phyloP scores from a whole-genome alignment of 257 asterid species.

The Plectranthus barbatus region DNA sequence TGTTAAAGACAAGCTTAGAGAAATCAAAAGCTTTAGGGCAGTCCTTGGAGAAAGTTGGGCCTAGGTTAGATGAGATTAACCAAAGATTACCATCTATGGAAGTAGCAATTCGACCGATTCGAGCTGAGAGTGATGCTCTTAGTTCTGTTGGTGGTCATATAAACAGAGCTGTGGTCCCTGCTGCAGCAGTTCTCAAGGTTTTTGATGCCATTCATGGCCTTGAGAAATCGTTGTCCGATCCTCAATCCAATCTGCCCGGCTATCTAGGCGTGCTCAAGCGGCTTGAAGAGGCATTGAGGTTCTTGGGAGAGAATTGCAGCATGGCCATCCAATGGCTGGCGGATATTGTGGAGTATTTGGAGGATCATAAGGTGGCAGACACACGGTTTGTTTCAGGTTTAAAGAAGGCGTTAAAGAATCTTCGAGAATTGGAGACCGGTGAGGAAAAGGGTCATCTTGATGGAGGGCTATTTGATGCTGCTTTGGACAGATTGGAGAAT shows the following conservation, averaged over 20 bases:
- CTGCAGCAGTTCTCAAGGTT: conserved; percentile 84
- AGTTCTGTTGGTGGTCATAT: conserved; percentile 68
- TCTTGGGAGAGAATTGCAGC: conserved; percentile 70
- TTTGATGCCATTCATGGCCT: conserved; percentile 88
- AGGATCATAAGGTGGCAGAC: conserved; percentile 78
- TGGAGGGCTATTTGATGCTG: conserved; percentile 69
- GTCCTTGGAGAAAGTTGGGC: conserved; percentile 55
- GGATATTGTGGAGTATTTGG: conserved; percentile 71
- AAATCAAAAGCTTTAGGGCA: conserved; percentile 46
- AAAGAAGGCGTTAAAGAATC: conserved; percentile 41
- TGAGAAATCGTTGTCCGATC: conserved; percentile 73
- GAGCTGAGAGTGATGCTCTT: conserved; percentile 59
- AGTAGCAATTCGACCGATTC: conserved; percentile 71
- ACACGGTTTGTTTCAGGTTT: conserved; percentile 41
- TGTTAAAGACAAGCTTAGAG: conserved; percentile 48
- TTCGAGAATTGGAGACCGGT: conserved; percentile 44
- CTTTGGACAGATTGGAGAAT: conserved; percentile 57
- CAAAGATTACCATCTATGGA: conserved; percentile 65
- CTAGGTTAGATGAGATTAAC: conserved; percentile 61
- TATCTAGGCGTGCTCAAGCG: conserved; percentile 73
- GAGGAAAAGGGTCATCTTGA: conserved; percentile 70
- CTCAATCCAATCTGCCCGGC: conserved; percentile 70
- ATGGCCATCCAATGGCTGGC: conserved; percentile 88
- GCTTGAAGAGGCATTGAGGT: conserved; percentile 70
- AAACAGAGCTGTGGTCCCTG: conserved; percentile 84